Conservation (phyloP, 371 early-diverging fungal genomes). For the Mycotypha africana region DNA sequence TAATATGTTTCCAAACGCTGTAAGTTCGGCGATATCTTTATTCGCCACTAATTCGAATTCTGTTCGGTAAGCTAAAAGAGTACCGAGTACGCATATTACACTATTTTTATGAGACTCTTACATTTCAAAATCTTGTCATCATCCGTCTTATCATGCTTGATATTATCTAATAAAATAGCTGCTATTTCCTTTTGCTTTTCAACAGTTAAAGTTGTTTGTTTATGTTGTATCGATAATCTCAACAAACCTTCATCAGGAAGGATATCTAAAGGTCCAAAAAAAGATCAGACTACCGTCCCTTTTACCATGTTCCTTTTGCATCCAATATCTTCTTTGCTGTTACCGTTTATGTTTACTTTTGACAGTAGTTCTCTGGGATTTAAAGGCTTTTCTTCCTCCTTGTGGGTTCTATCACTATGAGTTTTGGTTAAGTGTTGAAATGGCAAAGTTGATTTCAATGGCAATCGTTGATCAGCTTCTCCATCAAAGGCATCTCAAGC, state of each 20-base stretch:
- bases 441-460: too few species aligned
- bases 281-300: not conserved
- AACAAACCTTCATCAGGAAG: conserved; percentile 30
- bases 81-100: too few species aligned
- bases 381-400: conserved; percentile 1
- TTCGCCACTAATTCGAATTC: conserved; percentile 20
- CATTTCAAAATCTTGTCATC: conserved; percentile 8
- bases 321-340: too few species aligned
- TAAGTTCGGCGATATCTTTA: conserved; percentile 9
- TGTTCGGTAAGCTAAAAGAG: too few species aligned
- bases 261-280: conserved; percentile 8
- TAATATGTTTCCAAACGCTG: conserved; percentile 18
- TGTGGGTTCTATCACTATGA: too few species aligned
- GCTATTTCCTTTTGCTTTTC: conserved; percentile 25
- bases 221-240: conserved; percentile 15
- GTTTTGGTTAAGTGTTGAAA: too few species aligned
- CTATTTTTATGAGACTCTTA: conserved; percentile 3
- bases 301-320: not conserved
- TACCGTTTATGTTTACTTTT: conserved; percentile 7
- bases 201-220: conserved; percentile 15
- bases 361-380: conserved; percentile 3
- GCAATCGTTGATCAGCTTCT: too few species aligned
- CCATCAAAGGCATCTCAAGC: too few species aligned
- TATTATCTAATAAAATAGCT: conserved; percentile 6
- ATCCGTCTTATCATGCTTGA: conserved; percentile 7